Conservation (phyloP, 169 alveolate species). For the Neospora caninum region DNA sequence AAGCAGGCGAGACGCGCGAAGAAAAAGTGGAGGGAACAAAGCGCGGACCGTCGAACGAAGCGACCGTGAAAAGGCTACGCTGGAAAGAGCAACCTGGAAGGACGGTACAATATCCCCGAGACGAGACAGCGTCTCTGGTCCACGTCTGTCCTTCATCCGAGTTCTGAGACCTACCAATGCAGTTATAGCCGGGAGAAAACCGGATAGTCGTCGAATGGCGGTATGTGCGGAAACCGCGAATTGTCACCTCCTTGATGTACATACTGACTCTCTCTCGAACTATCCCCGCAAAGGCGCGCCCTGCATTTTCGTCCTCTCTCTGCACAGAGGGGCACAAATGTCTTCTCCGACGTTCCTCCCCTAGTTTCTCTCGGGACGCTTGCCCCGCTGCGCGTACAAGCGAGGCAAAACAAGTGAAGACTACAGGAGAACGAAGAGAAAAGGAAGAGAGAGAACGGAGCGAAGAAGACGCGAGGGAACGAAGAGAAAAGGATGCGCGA, state of each 20-base stretch:
- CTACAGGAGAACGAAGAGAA: background rate
- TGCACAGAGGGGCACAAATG: too few relatives aligned
- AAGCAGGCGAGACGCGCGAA: too few relatives aligned
- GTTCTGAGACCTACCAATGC: conserved; percentile 44
- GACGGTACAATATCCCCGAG: too few relatives aligned
- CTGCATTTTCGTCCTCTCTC: background rate
- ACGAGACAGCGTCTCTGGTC: too few relatives aligned
- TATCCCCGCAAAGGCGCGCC: background rate
- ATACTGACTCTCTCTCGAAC: conserved; percentile 8
- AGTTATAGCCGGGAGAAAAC: conserved; percentile 59
- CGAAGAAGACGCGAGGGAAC: background rate
- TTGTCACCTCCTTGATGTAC: conserved; percentile 49
- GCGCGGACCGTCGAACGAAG: too few relatives aligned
- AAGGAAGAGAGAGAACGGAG: background rate
- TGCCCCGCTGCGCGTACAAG: background rate
- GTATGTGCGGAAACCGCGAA: conserved; percentile 61
- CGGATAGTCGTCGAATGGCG: conserved; percentile 40
- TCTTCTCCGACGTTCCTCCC: too few relatives aligned
- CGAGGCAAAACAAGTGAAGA: background rate
- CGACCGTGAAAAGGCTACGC: too few relatives aligned
- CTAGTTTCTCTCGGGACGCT: background rate
- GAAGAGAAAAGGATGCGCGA: background rate
- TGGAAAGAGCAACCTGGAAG: too few relatives aligned
- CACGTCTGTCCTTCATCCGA: too few relatives aligned
- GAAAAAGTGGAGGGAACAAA: too few relatives aligned